phyloP scores from a whole-genome alignment of 768 basidiomycete species.

The Pisolithus orientalis region DNA sequence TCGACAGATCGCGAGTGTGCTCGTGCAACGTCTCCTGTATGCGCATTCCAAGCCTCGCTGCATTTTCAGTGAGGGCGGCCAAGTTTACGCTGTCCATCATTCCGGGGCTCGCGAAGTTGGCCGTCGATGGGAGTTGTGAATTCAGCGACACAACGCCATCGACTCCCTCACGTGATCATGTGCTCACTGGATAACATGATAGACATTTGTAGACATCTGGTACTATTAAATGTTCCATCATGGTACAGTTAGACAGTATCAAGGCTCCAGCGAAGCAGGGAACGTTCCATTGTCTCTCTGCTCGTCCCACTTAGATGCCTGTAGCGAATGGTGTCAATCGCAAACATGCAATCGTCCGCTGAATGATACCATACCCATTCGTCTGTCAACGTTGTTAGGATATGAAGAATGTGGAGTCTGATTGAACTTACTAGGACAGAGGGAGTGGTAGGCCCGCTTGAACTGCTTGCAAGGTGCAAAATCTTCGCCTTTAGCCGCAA shows the following conservation, averaged over 20 bases:
- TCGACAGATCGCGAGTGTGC: conserved; percentile 64
- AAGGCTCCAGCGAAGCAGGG: conserved; percentile 84
- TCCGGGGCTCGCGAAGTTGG: neutral
- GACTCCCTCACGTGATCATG: too few relatives aligned
- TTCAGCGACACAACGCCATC: neutral
- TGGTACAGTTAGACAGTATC: conserved; percentile 20
- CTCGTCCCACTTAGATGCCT: conserved; percentile 90
- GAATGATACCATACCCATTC: conserved; percentile 67
- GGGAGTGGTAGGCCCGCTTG: conserved; percentile 90
- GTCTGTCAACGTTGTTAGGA: conserved; percentile 41
- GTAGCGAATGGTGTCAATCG: conserved; percentile 7
- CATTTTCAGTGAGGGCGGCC: conserved; percentile 66
- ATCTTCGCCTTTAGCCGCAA: conserved; percentile 95
- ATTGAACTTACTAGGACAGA: conserved; percentile 86
- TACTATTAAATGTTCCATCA: neutral
- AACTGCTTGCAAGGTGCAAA: conserved; percentile 99
- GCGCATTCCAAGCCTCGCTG: conserved; percentile 73
- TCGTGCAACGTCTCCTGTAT: conserved; percentile 81
- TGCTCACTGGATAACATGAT: too few relatives aligned
- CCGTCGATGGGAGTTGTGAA: neutral
- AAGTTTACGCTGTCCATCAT: conserved; percentile 30
- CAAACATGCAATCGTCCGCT: neutral
- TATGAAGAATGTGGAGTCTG: neutral
- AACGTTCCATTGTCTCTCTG: conserved; percentile 91
- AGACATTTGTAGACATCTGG: too few relatives aligned